Base-by-base conservation (phyloP, 2,329 filamentous ascomycete genomes). In the Xylariaceae sp. region DNA sequence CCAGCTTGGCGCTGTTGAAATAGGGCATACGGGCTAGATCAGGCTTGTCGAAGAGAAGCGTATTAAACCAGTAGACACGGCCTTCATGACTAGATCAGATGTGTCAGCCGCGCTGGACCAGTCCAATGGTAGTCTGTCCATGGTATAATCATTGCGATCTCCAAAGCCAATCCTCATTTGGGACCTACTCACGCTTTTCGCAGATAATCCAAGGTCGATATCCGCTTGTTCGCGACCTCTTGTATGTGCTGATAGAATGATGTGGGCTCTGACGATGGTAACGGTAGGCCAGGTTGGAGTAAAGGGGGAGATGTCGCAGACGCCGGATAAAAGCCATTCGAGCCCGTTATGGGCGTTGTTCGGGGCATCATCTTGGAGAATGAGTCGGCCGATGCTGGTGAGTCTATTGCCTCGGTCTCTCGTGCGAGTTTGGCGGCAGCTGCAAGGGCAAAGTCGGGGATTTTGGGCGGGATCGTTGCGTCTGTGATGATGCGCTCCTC, bases 1-100 rank as follows among this genome's bases (percentile, higher is more conserved):
- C 84, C 37, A 96, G 80, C 60, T 91, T 93, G 50, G 86, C 82
- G 3, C 81, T 71, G 44, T 94, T 87, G 60, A 94, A 91, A 60
- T 89, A 95, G 34, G 91, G 83, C 71, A 96, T 84, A 58, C 84
- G 83, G 38, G 78, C 71, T 26, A 97, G 75, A 63, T 95, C 89
- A 22, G 79, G 65, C 56, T 88, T 86, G 51, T 89, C 87, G 66
- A 95, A 95, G 59, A 95, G 85, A 46, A 95, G 80, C 0, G 93
- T 96, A 67, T 96, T 96, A 73, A 97, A 96, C 90, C 93, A 97
- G 71, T 95, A 97, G 32, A 95, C 83, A 44, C 89, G 83, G 46
- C 91, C 90, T 67, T 96, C 89, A 61, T 98, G 90, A 19, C 89
- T 95, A 61, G 38, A 6, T 31, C n/a, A 11, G 16, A 30, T 24